A percentile compares a stretch with the other conserved stretches of the same genome.
These are phyloP conservation scores for Tylopilus cervinicoccineus DNA, from an alignment of 768 basidiomycete genomes.

Conservation along the genomic window DNA sequence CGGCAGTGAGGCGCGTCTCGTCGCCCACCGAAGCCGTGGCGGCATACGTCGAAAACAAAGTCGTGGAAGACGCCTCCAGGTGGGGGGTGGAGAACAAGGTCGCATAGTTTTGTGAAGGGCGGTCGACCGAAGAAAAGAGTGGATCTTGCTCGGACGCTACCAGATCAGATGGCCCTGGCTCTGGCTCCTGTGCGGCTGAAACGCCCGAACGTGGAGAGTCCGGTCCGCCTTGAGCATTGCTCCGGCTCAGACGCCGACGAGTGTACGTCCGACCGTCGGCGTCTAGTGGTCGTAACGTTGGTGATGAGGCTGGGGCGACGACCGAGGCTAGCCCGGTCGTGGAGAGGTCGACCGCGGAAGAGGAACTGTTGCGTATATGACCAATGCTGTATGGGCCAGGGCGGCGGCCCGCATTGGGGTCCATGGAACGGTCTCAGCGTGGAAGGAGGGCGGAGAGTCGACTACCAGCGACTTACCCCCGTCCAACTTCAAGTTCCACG, in stretches of 20 bases:
- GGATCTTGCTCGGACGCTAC: conserved; percentile 40
- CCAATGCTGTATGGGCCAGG: conserved; percentile 1
- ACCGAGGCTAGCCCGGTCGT: conserved; percentile 41
- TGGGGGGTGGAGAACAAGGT: conserved; percentile 41
- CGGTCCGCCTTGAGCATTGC: conserved; percentile 40
- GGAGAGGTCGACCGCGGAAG: conserved; percentile 55
- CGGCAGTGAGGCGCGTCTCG: conserved; percentile 53
- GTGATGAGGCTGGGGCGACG: conserved; percentile 39
- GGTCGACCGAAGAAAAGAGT: conserved; percentile 40
- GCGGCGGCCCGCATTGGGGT: conserved; percentile 3
- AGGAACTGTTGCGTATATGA: conserved; percentile 35
- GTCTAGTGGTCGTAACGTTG: conserved; percentile 25
- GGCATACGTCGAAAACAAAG: conserved; percentile 39
- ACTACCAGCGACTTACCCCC: neutral
- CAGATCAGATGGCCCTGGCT: conserved; percentile 20
- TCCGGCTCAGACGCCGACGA: conserved; percentile 60
- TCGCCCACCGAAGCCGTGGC: conserved; percentile 55
- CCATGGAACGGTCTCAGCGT: conserved; percentile 9
- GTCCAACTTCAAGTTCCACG: neutral
- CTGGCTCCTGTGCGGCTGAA: conserved; percentile 15
- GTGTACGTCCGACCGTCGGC: conserved; percentile 33
- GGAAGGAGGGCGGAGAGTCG: no score
- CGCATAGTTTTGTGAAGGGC: conserved; percentile 31
- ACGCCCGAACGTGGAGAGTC: conserved; percentile 38
- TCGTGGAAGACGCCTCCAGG: conserved; percentile 48